A percentile compares a stretch with the other conserved stretches of the same genome.
Evolutionary conservation across 176 grass and related monocot species (phyloP).

Genomic region (Aechmea fasciata): DNA sequence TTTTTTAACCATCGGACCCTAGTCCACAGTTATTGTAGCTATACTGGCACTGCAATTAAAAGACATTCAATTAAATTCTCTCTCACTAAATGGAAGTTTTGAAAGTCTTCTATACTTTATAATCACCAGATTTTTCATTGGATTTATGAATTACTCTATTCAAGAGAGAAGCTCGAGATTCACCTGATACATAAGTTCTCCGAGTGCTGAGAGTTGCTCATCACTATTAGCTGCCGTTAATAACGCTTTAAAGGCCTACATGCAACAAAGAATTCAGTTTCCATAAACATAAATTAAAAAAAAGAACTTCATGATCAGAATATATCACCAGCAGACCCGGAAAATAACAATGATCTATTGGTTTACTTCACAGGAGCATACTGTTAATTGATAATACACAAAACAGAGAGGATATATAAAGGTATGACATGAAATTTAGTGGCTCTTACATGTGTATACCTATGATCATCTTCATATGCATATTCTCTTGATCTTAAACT

Average conservation of each 20-base stretch:
- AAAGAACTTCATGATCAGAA: neutral
- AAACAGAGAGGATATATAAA: too few relatives aligned
- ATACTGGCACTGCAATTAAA: constrained; percentile 64
- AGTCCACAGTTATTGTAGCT: constrained; percentile 90
- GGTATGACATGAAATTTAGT: too few relatives aligned
- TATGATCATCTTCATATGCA: too few relatives aligned
- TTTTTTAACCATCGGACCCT: constrained; percentile 46
- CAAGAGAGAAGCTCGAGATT: constrained; percentile 6
- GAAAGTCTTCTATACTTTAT: too few relatives aligned
- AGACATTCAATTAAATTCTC: neutral
- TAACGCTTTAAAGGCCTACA: constrained; percentile 79
- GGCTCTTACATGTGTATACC: too few relatives aligned
- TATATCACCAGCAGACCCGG: neutral
- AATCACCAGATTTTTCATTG: too few relatives aligned
- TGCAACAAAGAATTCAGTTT: constrained; percentile 2
- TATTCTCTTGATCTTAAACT: too few relatives aligned
- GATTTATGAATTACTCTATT: neutral
- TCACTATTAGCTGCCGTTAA: constrained; percentile 74
- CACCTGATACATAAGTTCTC: constrained; percentile 98
- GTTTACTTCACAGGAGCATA: too few relatives aligned
- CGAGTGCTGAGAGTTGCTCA: constrained; percentile 74
- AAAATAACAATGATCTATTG: too few relatives aligned
- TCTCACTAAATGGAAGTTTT: too few relatives aligned
- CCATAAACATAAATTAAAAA: neutral
- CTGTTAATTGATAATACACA: too few relatives aligned